Evolutionary conservation across 805 yeast genomes (phyloP).

Genomic region (Suhomyces sp.): DNA sequence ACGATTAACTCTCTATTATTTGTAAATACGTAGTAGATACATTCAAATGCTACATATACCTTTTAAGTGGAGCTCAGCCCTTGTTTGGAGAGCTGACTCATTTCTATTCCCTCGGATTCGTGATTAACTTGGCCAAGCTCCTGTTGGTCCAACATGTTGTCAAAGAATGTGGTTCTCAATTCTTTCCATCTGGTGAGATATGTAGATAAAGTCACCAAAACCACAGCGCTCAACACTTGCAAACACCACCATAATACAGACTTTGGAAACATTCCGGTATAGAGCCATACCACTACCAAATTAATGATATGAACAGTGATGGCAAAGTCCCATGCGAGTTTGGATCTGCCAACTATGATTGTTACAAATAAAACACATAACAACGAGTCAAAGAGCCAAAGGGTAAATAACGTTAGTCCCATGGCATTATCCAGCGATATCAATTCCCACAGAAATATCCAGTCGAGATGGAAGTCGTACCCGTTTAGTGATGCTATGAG

Average conservation of each 20-base stretch:
- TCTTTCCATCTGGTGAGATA: constrained; percentile 93
- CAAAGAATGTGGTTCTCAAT: constrained; percentile 83
- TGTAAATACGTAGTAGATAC: background rate
- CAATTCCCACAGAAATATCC: constrained; percentile 80
- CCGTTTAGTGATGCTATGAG: constrained; percentile 70
- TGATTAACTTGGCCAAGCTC: constrained; percentile 41
- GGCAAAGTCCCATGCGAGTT: constrained; percentile 95
- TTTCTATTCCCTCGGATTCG: constrained; percentile 14
- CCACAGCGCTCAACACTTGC: constrained; percentile 62
- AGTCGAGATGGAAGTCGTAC: constrained; percentile 57
- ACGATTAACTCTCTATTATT: background rate
- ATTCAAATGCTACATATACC: background rate
- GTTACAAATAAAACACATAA: constrained; percentile 83
- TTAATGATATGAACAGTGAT: constrained; percentile 86
- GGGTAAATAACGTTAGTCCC: constrained; percentile 67
- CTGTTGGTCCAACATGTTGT: constrained; percentile 64
- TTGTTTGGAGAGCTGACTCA: constrained; percentile 13
- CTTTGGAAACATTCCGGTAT: constrained; percentile 64
- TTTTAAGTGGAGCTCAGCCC: background rate
- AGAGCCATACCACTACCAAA: constrained; percentile 63
- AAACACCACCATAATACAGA: constrained; percentile 81
- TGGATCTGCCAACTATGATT: constrained; percentile 85
- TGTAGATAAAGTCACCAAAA: constrained; percentile 79
- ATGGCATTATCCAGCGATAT: constrained; percentile 72
- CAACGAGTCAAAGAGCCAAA: constrained; percentile 84